Conservation (phyloP, 441 rosid species). For the Croton setiger region DNA sequence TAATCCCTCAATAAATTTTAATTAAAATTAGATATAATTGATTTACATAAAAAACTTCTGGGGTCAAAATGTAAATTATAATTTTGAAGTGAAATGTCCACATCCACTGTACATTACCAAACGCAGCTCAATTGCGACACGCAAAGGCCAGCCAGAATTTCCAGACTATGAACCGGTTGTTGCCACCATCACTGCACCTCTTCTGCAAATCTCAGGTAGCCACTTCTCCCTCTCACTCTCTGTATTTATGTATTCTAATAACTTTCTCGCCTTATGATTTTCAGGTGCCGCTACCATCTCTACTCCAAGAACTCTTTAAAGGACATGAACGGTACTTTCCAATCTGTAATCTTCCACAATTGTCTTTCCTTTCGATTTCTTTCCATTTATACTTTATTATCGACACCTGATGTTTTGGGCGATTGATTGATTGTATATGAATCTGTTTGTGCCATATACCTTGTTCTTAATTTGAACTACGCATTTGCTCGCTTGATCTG, state of each 20-base stretch:
- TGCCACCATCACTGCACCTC: slow-evolving; percentile 28
- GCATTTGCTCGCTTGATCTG: neutral
- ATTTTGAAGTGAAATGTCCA: too few species aligned
- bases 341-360: neutral
- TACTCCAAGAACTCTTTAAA: slow-evolving; percentile 24
- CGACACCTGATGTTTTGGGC: neutral
- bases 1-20: too few species aligned
- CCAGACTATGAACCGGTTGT: slow-evolving; percentile 35
- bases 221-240: slow-evolving; percentile 16
- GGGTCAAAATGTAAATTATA: too few species aligned
- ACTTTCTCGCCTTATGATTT: slow-evolving; percentile 14
- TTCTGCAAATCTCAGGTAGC: slow-evolving; percentile 45
- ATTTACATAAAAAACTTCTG: too few species aligned
- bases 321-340: slow-evolving; percentile 53
- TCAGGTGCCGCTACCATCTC: slow-evolving; percentile 42
- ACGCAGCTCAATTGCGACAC: too few species aligned
- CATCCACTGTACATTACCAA: too few species aligned
- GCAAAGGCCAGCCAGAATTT: neutral
- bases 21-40: too few species aligned
- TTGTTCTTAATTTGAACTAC: neutral
- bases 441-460: neutral
- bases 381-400: neutral
- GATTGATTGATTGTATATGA: neutral
- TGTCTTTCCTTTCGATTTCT: neutral
- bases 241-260: neutral